Conservation (phyloP, 1,284 basidiomycete genomes). For the Pisolithus thermaeus region DNA sequence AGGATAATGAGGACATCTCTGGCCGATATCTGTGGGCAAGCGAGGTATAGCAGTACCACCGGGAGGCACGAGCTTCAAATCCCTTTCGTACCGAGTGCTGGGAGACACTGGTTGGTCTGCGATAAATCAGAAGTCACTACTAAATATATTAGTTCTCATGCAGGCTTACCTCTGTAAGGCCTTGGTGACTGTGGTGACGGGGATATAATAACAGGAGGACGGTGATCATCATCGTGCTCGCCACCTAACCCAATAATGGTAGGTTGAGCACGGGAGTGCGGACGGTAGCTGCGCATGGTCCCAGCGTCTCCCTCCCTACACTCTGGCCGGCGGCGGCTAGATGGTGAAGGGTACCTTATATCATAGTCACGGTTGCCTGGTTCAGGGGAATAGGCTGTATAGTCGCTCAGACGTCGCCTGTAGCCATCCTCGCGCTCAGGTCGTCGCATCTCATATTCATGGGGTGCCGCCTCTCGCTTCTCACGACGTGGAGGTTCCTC, state of each 20-base stretch:
- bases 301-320: slow-evolving; percentile 8
- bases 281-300: slow-evolving; percentile 5
- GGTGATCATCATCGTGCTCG: slow-evolving; percentile 1
- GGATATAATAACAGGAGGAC: not conserved
- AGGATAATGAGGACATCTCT: not conserved
- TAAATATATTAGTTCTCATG: not conserved
- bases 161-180: slow-evolving; percentile 12
- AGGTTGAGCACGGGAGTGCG: slow-evolving; percentile 22
- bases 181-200: not conserved
- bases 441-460: not conserved
- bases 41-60: slow-evolving; percentile 9
- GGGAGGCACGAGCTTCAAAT: slow-evolving; percentile 8
- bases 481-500: not conserved
- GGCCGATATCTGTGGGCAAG: slow-evolving; percentile 7
- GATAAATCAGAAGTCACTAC: slow-evolving; percentile 5
- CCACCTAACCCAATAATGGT: slow-evolving; percentile 27
- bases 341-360: slow-evolving; percentile 6
- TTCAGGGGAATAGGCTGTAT: slow-evolving; percentile 12
- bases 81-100: not conserved
- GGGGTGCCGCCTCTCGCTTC: not conserved
- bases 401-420: slow-evolving; percentile 14
- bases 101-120: slow-evolving; percentile 16
- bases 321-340: slow-evolving; percentile 10
- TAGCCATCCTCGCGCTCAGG: slow-evolving; percentile 5
- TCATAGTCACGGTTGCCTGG: slow-evolving; percentile 15